A percentile compares a stretch with the other conserved stretches of the same genome.
Evolutionary conservation across 2,329 filamentous ascomycete genomes (phyloP).

Genomic region (Ophiostoma piceae): DNA sequence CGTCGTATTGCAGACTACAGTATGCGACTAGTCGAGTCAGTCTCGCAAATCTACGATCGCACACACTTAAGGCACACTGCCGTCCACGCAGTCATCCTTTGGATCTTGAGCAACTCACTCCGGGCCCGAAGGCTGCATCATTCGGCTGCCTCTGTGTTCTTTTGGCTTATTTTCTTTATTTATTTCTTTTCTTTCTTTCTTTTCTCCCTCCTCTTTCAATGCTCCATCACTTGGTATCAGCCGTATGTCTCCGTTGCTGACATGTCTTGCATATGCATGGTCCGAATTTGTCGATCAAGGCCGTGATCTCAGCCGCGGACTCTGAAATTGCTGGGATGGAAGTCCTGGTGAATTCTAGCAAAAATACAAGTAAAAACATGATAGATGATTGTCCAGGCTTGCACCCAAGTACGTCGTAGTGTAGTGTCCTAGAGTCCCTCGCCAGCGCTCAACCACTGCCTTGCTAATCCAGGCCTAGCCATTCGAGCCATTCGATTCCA

Average conservation of each 20-base stretch:
- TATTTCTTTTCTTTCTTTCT: neutral
- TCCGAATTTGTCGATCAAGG: conserved; percentile 7
- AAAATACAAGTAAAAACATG: neutral
- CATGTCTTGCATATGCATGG: conserved; percentile 6
- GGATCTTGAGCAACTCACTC: neutral
- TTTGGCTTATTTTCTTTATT: neutral
- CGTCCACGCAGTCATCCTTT: neutral
- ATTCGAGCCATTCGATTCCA: neutral
- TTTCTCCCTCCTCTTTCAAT: neutral
- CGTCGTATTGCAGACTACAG: neutral
- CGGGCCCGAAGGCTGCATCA: neutral
- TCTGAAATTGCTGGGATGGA: neutral
- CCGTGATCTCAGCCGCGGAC: conserved; percentile 1
- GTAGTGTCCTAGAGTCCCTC: too few relatives aligned
- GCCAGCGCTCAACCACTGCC: neutral
- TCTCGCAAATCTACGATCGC: conserved; percentile 4
- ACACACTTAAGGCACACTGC: neutral
- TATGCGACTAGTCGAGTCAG: neutral
- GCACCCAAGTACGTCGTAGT: neutral
- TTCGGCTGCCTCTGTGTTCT: neutral
- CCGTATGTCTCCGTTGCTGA: neutral
- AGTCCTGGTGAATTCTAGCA: too few relatives aligned
- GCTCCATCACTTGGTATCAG: neutral
- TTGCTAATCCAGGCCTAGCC: neutral
- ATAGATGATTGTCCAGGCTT: neutral